phyloP scores from a whole-genome alignment of 768 basidiomycete genomes.

The Xanthoconium stramineum region DNA sequence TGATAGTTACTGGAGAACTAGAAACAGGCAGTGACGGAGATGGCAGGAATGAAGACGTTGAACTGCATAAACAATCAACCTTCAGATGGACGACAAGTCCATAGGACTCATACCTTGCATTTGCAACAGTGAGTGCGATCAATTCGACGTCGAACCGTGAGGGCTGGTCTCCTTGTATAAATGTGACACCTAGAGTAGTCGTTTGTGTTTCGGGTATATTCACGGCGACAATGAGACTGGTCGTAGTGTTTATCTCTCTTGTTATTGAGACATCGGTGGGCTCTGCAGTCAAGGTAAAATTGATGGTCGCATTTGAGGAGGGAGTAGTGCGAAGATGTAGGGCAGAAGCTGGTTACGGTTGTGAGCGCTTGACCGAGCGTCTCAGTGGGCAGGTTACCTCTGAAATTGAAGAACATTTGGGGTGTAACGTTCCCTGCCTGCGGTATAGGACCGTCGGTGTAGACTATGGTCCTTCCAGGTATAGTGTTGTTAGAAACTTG shows the following conservation, averaged over 20 bases:
- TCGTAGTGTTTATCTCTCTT: slow-evolving; percentile 39
- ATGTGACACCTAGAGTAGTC: slow-evolving; percentile 44
- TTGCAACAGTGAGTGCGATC: slow-evolving; percentile 37
- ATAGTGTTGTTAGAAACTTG: slow-evolving; percentile 16
- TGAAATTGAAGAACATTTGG: slow-evolving; percentile 56
- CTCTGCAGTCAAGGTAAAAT: slow-evolving; percentile 45
- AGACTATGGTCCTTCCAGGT: slow-evolving; percentile 18
- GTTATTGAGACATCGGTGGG: slow-evolving; percentile 36
- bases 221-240: slow-evolving; percentile 37
- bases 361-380: slow-evolving; percentile 3
- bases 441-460: slow-evolving; percentile 44
- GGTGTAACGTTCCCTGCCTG: slow-evolving; percentile 44
- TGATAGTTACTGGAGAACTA: slow-evolving; percentile 20
- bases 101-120: slow-evolving; percentile 31
- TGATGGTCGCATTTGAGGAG: slow-evolving; percentile 49
- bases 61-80: slow-evolving; percentile 11
- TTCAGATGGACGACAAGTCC: not conserved
- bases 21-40: slow-evolving; percentile 21
- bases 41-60: slow-evolving; percentile 28
- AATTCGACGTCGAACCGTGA: slow-evolving; percentile 38
- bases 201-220: slow-evolving; percentile 38
- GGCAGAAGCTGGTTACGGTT: slow-evolving; percentile 35
- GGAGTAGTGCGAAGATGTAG: slow-evolving; percentile 43
- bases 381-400: slow-evolving; percentile 36
- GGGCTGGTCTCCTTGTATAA: slow-evolving; percentile 25